Base-by-base conservation (phyloP, 768 basidiomycete species). In the Podaxis sp. region DNA sequence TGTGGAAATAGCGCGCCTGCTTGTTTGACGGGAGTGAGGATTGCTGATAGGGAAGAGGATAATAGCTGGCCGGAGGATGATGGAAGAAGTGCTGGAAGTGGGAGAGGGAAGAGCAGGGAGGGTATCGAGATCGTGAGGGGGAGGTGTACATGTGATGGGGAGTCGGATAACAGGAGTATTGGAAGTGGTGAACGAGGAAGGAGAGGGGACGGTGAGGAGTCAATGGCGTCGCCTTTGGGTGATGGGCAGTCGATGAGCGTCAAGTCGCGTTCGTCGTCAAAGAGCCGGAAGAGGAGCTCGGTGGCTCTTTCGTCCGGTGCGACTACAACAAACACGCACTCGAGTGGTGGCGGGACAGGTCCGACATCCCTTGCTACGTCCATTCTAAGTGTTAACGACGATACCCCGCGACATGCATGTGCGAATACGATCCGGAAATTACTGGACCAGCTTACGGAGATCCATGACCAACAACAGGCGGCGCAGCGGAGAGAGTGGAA, bases 21-120 rank as follows among this genome's bases (percentile, higher is more conserved):
- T 5, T 92, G 90, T 67, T 75, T 92, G 50, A 94, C 92, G 0
- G 93, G 93, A 0, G 88, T 93, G 61, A 92, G 88, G 77, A 90
- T 94, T 61, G 89, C 91, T 1, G 93, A 94, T 68, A 78, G 90
- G 28, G 85, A 84, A 68, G 91, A 92, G 67, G 85, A 86, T 63
- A 88, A 91, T 64, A 85, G 80, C 28, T 92, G 90, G 86, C 86
- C 88, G 7, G 88, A 85, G 40, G 85, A 86, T 40, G 84, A 86
- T 1, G 82, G 80, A 6, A 71, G 64, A 11, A 69, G 55, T 0
- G 59, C 50, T 16, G 65, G 47, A 25, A 59, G 55, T n/a, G 70
- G 38, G 46, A 61, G 59, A 50, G 37, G 25, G 48, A 25, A 37
- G 21, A 14, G 57, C 2, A 71, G 71, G 56, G 71, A 71, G 18